phyloP scores from a whole-genome alignment of 2,329 filamentous ascomycete genomes.

The Penicillium janthinellum region DNA sequence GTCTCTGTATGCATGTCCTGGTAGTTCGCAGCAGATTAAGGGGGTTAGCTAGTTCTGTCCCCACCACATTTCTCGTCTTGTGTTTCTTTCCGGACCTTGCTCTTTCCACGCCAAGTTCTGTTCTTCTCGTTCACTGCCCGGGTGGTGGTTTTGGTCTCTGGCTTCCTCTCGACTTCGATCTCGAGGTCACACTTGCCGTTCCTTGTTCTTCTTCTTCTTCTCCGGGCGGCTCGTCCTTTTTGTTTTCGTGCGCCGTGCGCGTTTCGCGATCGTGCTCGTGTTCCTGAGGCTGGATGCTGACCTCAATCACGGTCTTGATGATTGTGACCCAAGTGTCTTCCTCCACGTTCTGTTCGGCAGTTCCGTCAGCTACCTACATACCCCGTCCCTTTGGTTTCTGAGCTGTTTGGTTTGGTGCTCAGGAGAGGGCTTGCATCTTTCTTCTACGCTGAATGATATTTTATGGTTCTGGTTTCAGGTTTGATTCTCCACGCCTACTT shows the following conservation, averaged over 20 bases:
- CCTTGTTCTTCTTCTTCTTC: background rate
- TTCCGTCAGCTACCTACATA: conserved; percentile 23
- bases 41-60: conserved; percentile 4
- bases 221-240: background rate
- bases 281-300: conserved; percentile 3
- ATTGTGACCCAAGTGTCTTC: conserved; percentile 3
- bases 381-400: conserved; percentile 11
- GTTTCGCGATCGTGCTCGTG: background rate
- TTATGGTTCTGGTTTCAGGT: background rate
- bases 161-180: conserved; percentile 1
- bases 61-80: background rate
- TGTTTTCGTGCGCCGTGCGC: background rate
- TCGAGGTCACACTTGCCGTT: background rate
- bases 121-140: conserved; percentile 5
- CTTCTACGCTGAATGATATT: background rate
- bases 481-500: background rate
- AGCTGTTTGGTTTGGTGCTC: background rate
- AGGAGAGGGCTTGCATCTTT: conserved; percentile 17
- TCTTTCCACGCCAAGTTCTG: background rate
- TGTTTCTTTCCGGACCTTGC: background rate
- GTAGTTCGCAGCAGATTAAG: conserved; percentile 23
- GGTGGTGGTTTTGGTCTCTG: conserved; percentile 11
- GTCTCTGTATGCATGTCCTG: conserved; percentile 28
- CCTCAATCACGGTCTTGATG: conserved; percentile 5
- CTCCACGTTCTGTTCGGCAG: conserved; percentile 8